Evolutionary conservation across 257 asterid species (phyloP).

Genomic region (Fraxinus cuspidata): DNA sequence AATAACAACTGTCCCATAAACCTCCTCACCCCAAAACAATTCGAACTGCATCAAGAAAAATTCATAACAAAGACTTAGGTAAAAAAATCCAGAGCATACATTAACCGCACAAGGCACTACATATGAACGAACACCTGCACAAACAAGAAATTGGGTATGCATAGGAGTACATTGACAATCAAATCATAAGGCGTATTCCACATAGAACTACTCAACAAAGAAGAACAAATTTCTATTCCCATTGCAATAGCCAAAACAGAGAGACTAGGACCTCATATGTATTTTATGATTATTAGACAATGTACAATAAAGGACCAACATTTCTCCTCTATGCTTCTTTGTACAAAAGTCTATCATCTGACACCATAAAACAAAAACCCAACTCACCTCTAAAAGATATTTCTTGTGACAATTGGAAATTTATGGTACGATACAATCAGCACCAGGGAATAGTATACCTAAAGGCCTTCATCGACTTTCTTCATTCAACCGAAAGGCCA

Average conservation of each 20-base stretch:
- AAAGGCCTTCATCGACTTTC: neutral
- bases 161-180: neutral
- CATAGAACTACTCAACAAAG: constrained; percentile 4
- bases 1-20: neutral
- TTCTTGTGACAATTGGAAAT: constrained; percentile 1
- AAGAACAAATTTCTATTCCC: constrained; percentile 20
- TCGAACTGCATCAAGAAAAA: neutral
- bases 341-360: constrained; percentile 42
- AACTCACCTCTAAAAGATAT: constrained; percentile 38
- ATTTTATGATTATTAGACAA: constrained; percentile 30
- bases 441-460: neutral
- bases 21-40: neutral
- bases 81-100: constrained; percentile 13
- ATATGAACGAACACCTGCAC: neutral
- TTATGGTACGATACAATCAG: neutral
- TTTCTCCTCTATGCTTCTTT: constrained; percentile 37
- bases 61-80: neutral
- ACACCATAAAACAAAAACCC: constrained; percentile 29
- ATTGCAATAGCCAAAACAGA: constrained; percentile 27
- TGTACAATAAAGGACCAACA: constrained; percentile 45
- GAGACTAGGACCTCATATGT: constrained; percentile 14
- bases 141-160: neutral
- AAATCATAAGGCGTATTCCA: constrained; percentile 5
- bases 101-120: neutral
- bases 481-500: neutral